Base-by-base conservation (phyloP, 2,329 filamentous ascomycete genomes). In the Cordyceps cicadae region DNA sequence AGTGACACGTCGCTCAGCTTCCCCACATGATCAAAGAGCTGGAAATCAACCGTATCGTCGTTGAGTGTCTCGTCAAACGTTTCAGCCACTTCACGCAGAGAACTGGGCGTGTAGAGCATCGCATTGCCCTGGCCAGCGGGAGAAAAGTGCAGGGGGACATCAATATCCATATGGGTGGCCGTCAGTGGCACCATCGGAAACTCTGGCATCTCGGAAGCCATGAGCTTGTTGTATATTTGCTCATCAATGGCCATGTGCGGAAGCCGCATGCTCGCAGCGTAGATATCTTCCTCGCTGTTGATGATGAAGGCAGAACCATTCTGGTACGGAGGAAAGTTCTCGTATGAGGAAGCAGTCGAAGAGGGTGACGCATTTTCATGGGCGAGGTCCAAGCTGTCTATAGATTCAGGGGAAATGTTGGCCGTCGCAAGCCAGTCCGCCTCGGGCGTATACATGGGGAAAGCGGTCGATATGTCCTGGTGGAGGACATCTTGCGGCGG, bases 21-120 rank as follows among this genome's bases (percentile, higher is more conserved):
- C 12, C 65, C 67, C 6, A 21, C 6, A 46, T 46, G 8, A 2
- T 81, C 80, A 68, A 81, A 90, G 17, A 91, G 79, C 19, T 82
- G 80, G 66, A 90, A 91, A 70, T 90, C 87, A 12, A 71, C 74
- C n/a, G 75, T 75, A 26, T 77, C 74, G 11, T 70, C 75, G n/a
- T 70, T 74, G 53, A 73, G 74, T 37, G 75, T 73, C 34, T 87
- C 85, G 46, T 83, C 81, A 66, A 85, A 88, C 45, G 80, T 81
- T 67, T 90, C 87, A 63, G 91, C 87, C 29, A 85, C 78, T 26
- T 84, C 81, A 19, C 77, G 76, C 62, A 85, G 72, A 0, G 86
- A 86, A 48, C 80, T 79, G 53, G 88, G 85, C 11, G 87, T 88
- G 72, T 81, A 88, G 37, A 90, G 79, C 75, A 89, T 88, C 1